Percentiles rank a stretch among this genome's conserved stretches.
Conservation (phyloP, 805 yeast genomes). For the Zygotorulaspora danielsina region DNA sequence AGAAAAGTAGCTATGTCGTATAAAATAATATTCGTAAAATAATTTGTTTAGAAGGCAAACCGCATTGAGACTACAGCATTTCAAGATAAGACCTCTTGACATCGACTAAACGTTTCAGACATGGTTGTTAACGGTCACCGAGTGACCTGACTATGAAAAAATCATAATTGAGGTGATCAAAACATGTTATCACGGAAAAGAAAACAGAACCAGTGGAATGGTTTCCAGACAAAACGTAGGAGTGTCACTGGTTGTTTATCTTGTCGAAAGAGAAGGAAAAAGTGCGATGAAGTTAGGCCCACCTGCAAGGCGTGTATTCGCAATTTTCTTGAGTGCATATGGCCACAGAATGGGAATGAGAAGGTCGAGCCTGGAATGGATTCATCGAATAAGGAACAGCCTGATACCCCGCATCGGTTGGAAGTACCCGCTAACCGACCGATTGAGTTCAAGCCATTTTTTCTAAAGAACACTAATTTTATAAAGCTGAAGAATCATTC, state of each 20-base stretch:
- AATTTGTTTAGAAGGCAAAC: too few species aligned
- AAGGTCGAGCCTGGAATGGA: not conserved
- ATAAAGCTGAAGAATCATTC: too few species aligned
- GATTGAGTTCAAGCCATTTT: conserved; percentile 1
- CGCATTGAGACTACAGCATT: too few species aligned
- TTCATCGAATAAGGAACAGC: conserved; percentile 2
- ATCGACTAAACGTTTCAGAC: too few species aligned
- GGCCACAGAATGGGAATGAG: conserved; percentile 6
- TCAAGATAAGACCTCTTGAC: too few species aligned
- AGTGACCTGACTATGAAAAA: too few species aligned
- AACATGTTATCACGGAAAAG: too few species aligned
- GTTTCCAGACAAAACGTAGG: conserved; percentile 5
- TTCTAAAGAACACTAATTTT: conserved; percentile 2
- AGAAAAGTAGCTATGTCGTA: too few species aligned
- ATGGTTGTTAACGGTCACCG: too few species aligned
- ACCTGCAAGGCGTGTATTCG: conserved; percentile 11
- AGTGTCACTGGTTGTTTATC: conserved; percentile 13
- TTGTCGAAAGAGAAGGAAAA: conserved; percentile 12
- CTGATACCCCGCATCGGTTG: too few species aligned
- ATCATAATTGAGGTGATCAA: too few species aligned
- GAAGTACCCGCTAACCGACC: not conserved
- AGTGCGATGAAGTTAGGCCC: conserved; percentile 13
- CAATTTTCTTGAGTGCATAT: conserved; percentile 12
- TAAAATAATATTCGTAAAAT: too few species aligned
- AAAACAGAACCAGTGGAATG: not conserved